phyloP scores from a whole-genome alignment of 2,329 filamentous ascomycete genomes.

The Aspergillus melleus region DNA sequence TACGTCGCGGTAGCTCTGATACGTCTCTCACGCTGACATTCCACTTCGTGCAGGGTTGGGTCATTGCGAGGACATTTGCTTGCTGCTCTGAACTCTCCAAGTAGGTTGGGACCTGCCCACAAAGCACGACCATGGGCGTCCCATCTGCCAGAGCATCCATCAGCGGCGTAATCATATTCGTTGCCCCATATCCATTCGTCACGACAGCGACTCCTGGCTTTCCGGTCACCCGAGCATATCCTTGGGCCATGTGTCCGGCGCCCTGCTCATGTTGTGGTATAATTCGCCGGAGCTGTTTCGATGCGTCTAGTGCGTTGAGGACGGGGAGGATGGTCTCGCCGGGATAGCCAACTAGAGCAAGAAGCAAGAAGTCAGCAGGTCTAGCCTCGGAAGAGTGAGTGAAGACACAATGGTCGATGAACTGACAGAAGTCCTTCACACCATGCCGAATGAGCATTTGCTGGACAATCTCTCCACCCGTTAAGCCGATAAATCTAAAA shows the following conservation, averaged over 20 bases:
- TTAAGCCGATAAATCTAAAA: constrained; percentile 77
- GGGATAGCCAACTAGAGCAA: constrained; percentile 76
- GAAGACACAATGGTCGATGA: no score
- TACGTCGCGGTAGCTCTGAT: constrained; percentile 80
- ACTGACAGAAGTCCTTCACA: constrained; percentile 73
- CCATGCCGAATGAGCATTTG: constrained; percentile 88
- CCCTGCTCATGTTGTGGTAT: constrained; percentile 92
- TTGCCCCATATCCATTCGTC: constrained; percentile 90
- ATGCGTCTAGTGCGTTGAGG: constrained; percentile 97
- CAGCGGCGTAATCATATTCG: constrained; percentile 91
- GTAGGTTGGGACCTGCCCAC: constrained; percentile 89
- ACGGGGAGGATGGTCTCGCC: constrained; percentile 92
- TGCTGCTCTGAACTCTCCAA: constrained; percentile 91
- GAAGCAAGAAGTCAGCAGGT: no score
- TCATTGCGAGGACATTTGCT: constrained; percentile 86
- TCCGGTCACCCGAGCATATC: constrained; percentile 85
- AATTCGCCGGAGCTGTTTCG: constrained; percentile 88
- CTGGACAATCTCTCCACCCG: constrained; percentile 86
- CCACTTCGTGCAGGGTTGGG: constrained; percentile 92
- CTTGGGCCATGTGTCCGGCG: constrained; percentile 95
- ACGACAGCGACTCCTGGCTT: constrained; percentile 92
- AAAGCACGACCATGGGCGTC: constrained; percentile 89
- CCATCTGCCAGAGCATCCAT: constrained; percentile 91
- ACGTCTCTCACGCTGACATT: constrained; percentile 94
- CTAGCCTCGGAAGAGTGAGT: no score